These are phyloP conservation scores for Aechmea fasciata DNA, from an alignment of 176 grass and related monocot genomes.

Conservation along the genomic window DNA sequence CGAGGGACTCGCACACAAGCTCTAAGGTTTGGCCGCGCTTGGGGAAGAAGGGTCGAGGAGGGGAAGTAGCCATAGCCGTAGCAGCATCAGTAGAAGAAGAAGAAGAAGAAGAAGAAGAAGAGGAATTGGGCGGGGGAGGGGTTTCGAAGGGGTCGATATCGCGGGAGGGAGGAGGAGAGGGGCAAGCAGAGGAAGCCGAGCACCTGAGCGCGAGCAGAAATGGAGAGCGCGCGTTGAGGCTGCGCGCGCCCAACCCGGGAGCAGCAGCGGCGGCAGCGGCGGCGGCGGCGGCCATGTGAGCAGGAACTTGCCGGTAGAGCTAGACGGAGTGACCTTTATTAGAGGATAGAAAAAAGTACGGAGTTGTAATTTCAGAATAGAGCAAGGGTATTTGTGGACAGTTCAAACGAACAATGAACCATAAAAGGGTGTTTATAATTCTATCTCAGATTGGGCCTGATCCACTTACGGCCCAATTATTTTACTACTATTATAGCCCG, in stretches of 20 bases:
- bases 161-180: constrained; percentile 5
- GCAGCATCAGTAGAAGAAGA: neutral
- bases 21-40: constrained; percentile 75
- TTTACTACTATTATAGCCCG: too few species aligned
- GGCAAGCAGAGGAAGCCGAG: constrained; percentile 11
- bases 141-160: constrained; percentile 3
- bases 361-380: neutral
- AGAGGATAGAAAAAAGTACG: neutral
- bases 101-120: neutral
- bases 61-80: neutral
- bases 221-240: constrained; percentile 24
- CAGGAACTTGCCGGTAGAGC: neutral
- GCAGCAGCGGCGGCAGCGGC: constrained; percentile 6
- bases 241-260: constrained; percentile 5
- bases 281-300: constrained; percentile 21
- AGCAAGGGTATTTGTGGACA: neutral
- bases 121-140: neutral
- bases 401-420: too few species aligned
- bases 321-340: neutral
- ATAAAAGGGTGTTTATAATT: too few species aligned
- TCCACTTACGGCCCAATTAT: too few species aligned
- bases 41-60: constrained; percentile 42
- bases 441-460: neutral
- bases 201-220: constrained; percentile 15
- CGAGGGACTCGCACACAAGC: constrained; percentile 75